A percentile compares a stretch with the other conserved stretches of the same genome.
phyloP scores from a whole-genome alignment of 2,329 filamentous ascomycete genomes.

The Claviceps pazoutovae region DNA sequence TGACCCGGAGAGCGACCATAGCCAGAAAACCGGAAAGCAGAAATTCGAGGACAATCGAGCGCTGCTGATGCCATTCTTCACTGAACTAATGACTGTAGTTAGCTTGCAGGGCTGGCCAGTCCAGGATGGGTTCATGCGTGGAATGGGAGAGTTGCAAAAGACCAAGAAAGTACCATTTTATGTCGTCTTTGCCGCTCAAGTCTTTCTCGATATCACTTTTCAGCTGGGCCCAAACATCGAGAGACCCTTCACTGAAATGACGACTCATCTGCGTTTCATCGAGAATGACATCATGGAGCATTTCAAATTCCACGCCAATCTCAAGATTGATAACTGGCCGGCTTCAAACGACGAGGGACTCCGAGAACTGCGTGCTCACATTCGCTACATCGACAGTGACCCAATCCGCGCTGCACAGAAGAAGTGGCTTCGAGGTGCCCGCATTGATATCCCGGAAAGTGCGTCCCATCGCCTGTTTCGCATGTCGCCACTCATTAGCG shows the following conservation, averaged over 20 bases:
- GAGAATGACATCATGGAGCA: background rate
- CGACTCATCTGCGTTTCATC: background rate
- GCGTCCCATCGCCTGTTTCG: conserved; percentile 16
- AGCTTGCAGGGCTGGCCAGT: conserved; percentile 9
- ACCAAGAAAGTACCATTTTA: conserved; percentile 20
- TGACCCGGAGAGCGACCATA: conserved; percentile 13
- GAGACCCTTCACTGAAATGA: conserved; percentile 4
- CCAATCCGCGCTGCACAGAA: background rate
- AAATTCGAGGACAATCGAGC: conserved; percentile 23
- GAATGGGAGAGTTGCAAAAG: conserved; percentile 17
- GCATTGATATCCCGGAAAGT: background rate
- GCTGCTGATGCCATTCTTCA: conserved; percentile 19
- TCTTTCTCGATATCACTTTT: conserved; percentile 28
- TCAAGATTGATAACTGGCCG: conserved; percentile 17
- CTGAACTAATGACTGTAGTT: conserved; percentile 17
- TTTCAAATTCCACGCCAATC: conserved; percentile 16
- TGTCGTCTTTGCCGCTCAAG: conserved; percentile 25
- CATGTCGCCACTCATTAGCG: conserved; percentile 24
- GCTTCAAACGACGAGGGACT: background rate
- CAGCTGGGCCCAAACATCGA: conserved; percentile 11
- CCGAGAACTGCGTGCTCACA: conserved; percentile 5
- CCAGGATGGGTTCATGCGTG: conserved; percentile 24
- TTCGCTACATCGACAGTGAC: background rate
- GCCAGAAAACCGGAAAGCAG: conserved; percentile 12
- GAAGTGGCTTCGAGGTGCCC: background rate